Evolutionary conservation across 2,329 filamentous ascomycete species (phyloP), one percentile per base, ranked within the genome.

Genomic region (Phialophora verrucosa): DNA sequence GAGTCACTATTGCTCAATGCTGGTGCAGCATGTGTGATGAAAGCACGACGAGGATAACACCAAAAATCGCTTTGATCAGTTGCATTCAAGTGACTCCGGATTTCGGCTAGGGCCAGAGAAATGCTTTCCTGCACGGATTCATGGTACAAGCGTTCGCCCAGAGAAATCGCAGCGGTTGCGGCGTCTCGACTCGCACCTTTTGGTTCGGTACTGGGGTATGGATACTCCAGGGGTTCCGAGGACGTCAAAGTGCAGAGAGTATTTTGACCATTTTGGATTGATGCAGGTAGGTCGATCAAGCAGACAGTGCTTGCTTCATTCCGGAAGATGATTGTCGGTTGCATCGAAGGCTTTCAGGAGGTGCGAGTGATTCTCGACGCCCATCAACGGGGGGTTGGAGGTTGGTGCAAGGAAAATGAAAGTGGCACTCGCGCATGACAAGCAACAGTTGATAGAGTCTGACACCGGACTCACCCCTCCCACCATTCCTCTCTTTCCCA

Each of bases 261-360:
- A 12, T 59, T 63, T 75, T 89, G 87, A 5, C 84, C 85, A 6
- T 78, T 71, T 20, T 81, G 78, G 63, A 89, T 87, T 0, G 87
- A 88, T 4, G 73, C 74, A 1, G 87, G 87, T 10, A 88, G 83
- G 71, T 89, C 87, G 32, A 89, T 71, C 23, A 89, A 75, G 17
- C 82, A 82, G 35, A 84, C 72, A 4, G 80, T 81, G 7, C 75
- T 65, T 3, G 78, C 72, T 1, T 72, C 59, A 66, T 83, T 85
- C 65, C 83, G 80, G 74, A 84, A 87, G 51, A 89, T 76, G 47
- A 88, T 59, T 8, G 64, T 29, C 31, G 31, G 31, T 14, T 42
- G 55, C 65, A 68, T 70, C 17, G 29, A 51, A 23, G 49, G 23
- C 49, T 51, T 42, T 42, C 4, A 42, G 6, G 38, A n/a, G 38